A percentile compares a stretch with the other conserved stretches of the same genome.
These are phyloP conservation scores for Elsinoe australis DNA, from an alignment of 2,329 filamentous ascomycete genomes.

Conservation along the genomic window DNA sequence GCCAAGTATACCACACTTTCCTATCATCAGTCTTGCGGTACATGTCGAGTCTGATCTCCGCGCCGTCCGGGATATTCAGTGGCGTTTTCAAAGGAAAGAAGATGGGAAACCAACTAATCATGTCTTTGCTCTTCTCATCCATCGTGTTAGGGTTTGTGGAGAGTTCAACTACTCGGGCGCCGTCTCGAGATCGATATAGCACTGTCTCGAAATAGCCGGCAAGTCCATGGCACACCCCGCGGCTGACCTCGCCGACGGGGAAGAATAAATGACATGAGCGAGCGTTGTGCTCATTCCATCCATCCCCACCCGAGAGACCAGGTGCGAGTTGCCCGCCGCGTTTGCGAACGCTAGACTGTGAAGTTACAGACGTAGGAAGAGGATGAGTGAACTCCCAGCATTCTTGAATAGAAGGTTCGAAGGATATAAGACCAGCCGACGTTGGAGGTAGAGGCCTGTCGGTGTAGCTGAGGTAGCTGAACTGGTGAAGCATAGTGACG, in stretches of 20 bases:
- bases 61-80: constrained; percentile 73
- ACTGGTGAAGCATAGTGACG: constrained; percentile 84
- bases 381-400: constrained; percentile 78
- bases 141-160: constrained; percentile 91
- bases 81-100: constrained; percentile 94
- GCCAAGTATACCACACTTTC: constrained; percentile 98
- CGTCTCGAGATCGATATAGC: constrained; percentile 56
- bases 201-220: constrained; percentile 95
- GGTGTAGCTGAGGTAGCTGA: constrained; percentile 71
- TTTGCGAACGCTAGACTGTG: constrained; percentile 48
- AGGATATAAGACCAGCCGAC: not conserved
- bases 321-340: constrained; percentile 57
- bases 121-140: constrained; percentile 85
- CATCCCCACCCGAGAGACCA: constrained; percentile 65
- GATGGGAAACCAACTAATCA: constrained; percentile 99
- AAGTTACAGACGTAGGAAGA: constrained; percentile 52
- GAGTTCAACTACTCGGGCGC: constrained; percentile 62
- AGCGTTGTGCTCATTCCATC: constrained; percentile 85
- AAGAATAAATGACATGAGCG: constrained; percentile 74
- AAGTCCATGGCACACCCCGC: constrained; percentile 82
- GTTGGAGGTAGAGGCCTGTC: constrained; percentile 27
- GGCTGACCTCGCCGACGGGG: constrained; percentile 55
- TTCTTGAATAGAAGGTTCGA: constrained; percentile 54
- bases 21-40: constrained; percentile 92
- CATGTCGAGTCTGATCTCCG: constrained; percentile 84